Percentiles rank a stretch among this genome's conserved stretches.
These are phyloP conservation scores for Arthrobotrys megalospora DNA, from an alignment of 2,329 filamentous ascomycete species.

Conservation along the genomic window DNA sequence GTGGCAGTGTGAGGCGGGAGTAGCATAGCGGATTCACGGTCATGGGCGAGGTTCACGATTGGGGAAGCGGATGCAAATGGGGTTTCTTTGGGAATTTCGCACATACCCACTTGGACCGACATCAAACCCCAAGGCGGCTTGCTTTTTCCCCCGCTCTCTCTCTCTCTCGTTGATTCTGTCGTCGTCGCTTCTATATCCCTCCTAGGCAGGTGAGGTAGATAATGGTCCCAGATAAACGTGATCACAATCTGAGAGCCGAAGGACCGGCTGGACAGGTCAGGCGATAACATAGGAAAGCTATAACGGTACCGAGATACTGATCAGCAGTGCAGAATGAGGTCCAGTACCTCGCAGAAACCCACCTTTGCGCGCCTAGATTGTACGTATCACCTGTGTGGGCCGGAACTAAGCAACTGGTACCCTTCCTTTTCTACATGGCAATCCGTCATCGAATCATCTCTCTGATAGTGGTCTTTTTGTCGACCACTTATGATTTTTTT, in stretches of 20 bases:
- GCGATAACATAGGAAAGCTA: conserved; percentile 49
- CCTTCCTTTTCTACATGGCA: conserved; percentile 17
- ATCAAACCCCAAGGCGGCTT: conserved; percentile 27
- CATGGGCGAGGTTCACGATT: conserved; percentile 29
- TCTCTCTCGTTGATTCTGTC: conserved; percentile 5
- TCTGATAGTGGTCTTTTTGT: conserved; percentile 11
- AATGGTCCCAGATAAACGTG: conserved; percentile 57
- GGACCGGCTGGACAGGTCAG: conserved; percentile 60
- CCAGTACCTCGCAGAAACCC: conserved; percentile 58
- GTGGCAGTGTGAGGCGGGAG: conserved; percentile 25
- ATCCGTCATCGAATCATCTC: conserved; percentile 48
- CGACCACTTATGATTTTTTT: conserved; percentile 10
- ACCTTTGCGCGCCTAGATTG: conserved; percentile 38
- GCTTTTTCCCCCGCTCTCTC: conserved; percentile 46
- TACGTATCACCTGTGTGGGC: conserved; percentile 58
- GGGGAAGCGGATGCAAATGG: conserved; percentile 21
- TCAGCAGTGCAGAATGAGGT: conserved; percentile 48
- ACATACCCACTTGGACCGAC: conserved; percentile 24
- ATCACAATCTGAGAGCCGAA: conserved; percentile 60
- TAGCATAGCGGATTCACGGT: neutral
- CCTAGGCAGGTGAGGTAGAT: conserved; percentile 57
- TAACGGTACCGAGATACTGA: conserved; percentile 60
- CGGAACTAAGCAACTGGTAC: conserved; percentile 10
- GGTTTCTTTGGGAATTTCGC: conserved; percentile 27
- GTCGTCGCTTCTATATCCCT: conserved; percentile 54